These are phyloP conservation scores for Cylindrotheca closterium DNA, from an alignment of 108 stramenopile species.

Conservation along the genomic window DNA sequence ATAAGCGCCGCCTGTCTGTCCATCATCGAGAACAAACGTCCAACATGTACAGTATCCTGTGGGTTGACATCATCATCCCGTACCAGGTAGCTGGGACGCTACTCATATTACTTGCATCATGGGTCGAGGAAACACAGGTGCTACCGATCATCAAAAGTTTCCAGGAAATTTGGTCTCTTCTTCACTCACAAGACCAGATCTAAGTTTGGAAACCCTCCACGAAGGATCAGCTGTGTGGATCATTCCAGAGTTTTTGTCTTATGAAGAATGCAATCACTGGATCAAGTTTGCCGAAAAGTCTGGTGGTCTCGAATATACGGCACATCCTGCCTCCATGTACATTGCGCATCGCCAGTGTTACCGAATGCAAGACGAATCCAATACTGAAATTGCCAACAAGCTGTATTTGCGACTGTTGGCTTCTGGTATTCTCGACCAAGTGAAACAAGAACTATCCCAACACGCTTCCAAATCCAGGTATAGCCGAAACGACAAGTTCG, in stretches of 20 bases:
- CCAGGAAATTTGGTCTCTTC: too few species aligned
- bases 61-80: too few species aligned
- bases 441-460: conserved; percentile 28
- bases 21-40: too few species aligned
- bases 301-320: conserved; percentile 45
- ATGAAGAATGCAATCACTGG: conserved; percentile 81
- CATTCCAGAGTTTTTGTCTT: conserved; percentile 45
- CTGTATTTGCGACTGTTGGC: conserved; percentile 30
- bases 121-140: too few species aligned
- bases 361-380: conserved; percentile 52
- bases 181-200: too few species aligned
- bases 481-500: conserved; percentile 9
- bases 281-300: conserved; percentile 64
- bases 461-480: neutral
- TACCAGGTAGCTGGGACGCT: too few species aligned
- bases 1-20: too few species aligned
- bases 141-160: too few species aligned
- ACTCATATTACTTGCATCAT: too few species aligned
- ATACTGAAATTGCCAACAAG: conserved; percentile 43
- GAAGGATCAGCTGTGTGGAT: conserved; percentile 13
- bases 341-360: conserved; percentile 82
- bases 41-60: too few species aligned
- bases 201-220: neutral
- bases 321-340: conserved; percentile 62
- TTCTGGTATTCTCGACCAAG: conserved; percentile 14